Evolutionary conservation across 768 basidiomycete genomes (phyloP), one percentile per base, ranked within the genome.

Genomic region (Termitomyces sp.): DNA sequence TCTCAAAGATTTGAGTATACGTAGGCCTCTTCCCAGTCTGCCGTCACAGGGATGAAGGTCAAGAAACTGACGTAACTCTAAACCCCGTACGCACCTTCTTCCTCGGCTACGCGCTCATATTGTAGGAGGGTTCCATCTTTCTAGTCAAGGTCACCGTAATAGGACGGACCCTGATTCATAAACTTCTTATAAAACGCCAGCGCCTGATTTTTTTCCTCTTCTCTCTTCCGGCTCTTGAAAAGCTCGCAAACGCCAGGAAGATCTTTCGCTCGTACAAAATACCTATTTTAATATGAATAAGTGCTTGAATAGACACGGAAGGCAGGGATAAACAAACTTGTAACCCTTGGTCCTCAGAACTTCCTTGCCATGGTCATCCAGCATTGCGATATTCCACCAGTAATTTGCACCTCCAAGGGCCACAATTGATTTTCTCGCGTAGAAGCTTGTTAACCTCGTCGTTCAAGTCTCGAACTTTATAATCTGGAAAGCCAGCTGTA

Each of bases 401-500:
- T 98, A 98, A 71, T 98, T 99, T 22, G 96, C 96, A 64, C 96
- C 96, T 50, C 96, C 96, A 1, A 98, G 79, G 6, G 89, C 88
- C n/a, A 98, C 90, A 55, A 98, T 97, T 97, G 96, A 67, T 95
- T 96, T 78, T 98, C 76, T 99, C 96, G 38, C 96, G 84, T 82
- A 99, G 78, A 15, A 97, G 78, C 70, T 89, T 92, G 80, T 98
- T 99, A 65, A 99, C 98, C 69, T 98, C 95, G 73, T 98, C 96
- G 71, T 99, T 99, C 46, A 98, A 69, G 72, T 98, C 96, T 33
- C 96, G 88, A 50, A 96, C 87, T 77, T 98, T 94, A 71, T 98
- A 98, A 78, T 98, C 94, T 28, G 91, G 91, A 72, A 98, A 74
- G 56, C 94, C 93, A 67, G 92, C 96, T 98, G 68, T 12, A 2